Evolutionary conservation across 1,139 yeast genomes (phyloP), one percentile per base, ranked within the genome.

Genomic region (Scheffersomyces lignicola): DNA sequence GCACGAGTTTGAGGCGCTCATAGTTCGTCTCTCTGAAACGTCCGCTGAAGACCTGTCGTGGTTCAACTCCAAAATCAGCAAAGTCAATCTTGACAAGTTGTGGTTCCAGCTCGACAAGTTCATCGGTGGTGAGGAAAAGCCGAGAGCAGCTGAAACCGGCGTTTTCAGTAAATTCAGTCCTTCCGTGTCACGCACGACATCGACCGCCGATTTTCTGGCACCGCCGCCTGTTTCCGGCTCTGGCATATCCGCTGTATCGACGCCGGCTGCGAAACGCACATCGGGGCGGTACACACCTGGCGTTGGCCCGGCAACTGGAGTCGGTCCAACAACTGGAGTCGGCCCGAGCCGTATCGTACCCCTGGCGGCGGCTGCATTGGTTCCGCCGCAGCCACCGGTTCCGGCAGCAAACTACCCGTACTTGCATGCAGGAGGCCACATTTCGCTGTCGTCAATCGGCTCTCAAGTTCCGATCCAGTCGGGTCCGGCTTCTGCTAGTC

Each of bases 31-130:
- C 14, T 58, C 76, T 4, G 76, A 73, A 33, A 51, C 69, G 2
- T 66, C 62, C 12, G 48, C 65, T 9, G 58, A 51, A 24, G 76
- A 70, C 15, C 61, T 69, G 33, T 68, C 82, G 2, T 80, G 88
- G 87, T 72, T 80, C 45, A 72, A 80, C 17, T 62, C 76, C 25
- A 80, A 76, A 65, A 71, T 84, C 47, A 67, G 84, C 24, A 81
- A 80, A 52, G 95, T 94, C 10, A 85, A 83, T 48, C 66, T 89
- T 40, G 95, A 89, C 49, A 83, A 79, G 51, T 82, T 89, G 40
- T 85, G 95, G 94, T 92, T 90, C 7, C 89, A 84, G 35, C 67
- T 89, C 42, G 95, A 88, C 54, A 88, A 88, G 56, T 87, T 90
- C 54, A 92, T 92, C 43, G 87, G 96, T 3, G 98, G 97, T 9